Base-by-base conservation (phyloP, 371 early-diverging fungal species). In the Fennellomyces sp. region DNA sequence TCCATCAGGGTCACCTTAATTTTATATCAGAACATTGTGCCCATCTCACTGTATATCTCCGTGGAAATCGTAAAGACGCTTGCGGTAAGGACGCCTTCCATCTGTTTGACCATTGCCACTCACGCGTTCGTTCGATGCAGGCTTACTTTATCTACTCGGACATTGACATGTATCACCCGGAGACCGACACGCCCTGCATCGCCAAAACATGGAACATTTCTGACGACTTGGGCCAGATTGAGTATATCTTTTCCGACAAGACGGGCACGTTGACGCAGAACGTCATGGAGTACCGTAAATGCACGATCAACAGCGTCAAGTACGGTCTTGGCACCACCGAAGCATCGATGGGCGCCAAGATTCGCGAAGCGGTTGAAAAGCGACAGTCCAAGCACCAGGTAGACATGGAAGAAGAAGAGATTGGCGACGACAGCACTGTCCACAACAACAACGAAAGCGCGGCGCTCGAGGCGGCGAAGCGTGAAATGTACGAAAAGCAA, bases 211-310 rank as follows among this genome's bases (percentile, higher is more conserved):
- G 96, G 90, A 96, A 88, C 52, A 82, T 92, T 35, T 87, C 90
- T 7, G 92, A 92, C 57, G 91, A 92, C 60, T 71, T 89, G 19
- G 92, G 99, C 17, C 92, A 94, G 66, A 91, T 98, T 58, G 93
- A 96, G 58, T 97, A 94, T 75, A 87, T 98, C 13, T 92, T 98
- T 59, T 91, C 92, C n/a, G 98, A 98, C 82, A 98, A 98, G 60
- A 90, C 92, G 0, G 92, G 92, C 13, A 92, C 92, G 5, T 62
- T 92, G 51, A 92, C 92, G 0, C 87, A 90, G 54, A 92, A 92
- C 60, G 84, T 90, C 13, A 92, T 92, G 92, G 86, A 86, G 58
- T 84, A 88, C 50, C 81, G 83, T 13, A 76, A 89, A 63, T 94
- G 94, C 69, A 88, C 93, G 2, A 90, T 96, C 62, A 86, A 87